These are phyloP conservation scores for Ophiocordyceps camponoti-saundersi DNA, from an alignment of 2,329 filamentous ascomycete genomes.

Conservation along the genomic window DNA sequence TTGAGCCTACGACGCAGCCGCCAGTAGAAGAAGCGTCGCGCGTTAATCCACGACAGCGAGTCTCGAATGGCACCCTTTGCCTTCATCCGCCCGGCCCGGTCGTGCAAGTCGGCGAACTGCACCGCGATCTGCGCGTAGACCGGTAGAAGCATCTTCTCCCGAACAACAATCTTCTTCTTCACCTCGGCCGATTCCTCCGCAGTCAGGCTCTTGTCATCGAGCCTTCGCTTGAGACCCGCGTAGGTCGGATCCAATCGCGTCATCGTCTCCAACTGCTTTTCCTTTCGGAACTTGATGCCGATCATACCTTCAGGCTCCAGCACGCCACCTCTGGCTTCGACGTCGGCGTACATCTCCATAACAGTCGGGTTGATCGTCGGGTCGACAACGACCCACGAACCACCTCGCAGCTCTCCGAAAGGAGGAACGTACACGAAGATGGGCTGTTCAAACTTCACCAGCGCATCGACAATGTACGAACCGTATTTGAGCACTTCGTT, in stretches of 20 bases:
- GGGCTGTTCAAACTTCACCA: constrained; percentile 96
- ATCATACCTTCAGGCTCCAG: constrained; percentile 96
- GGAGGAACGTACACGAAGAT: constrained; percentile 99
- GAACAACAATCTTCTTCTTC: constrained; percentile 68
- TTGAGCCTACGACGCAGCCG: constrained; percentile 90
- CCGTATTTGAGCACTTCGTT: constrained; percentile 99
- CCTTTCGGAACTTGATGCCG: constrained; percentile 95
- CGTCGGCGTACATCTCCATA: constrained; percentile 99
- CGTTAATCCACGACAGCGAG: constrained; percentile 69
- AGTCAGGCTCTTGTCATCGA: constrained; percentile 42
- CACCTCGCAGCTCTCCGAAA: constrained; percentile 89
- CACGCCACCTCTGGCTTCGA: constrained; percentile 88
- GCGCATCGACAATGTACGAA: constrained; percentile 94
- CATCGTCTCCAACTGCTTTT: constrained; percentile 97
- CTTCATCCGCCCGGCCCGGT: constrained; percentile 93
- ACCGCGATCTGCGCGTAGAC: constrained; percentile 92
- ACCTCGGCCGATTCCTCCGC: constrained; percentile 61
- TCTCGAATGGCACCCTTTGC: constrained; percentile 90
- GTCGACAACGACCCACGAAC: constrained; percentile 98
- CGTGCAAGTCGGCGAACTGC: constrained; percentile 93
- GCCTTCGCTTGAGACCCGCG: constrained; percentile 64
- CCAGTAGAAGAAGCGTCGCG: constrained; percentile 99
- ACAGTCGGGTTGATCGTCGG: constrained; percentile 90
- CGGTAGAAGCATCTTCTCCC: constrained; percentile 78
- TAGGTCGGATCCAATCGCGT: constrained; percentile 78